phyloP scores from a whole-genome alignment of 306 rosid species.

The Canavalia ensiformis region DNA sequence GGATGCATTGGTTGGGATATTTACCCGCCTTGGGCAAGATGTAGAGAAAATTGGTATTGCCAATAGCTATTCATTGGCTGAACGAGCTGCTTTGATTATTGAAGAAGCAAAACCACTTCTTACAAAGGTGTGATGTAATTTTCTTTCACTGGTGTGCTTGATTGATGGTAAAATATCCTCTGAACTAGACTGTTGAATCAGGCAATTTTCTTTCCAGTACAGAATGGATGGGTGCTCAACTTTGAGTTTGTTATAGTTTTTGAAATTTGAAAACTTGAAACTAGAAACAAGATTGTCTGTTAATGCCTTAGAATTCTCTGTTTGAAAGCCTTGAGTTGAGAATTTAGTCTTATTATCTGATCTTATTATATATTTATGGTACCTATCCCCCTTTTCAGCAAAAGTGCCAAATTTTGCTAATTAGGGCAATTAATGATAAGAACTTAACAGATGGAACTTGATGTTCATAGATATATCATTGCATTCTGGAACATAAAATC shows the following conservation, averaged over 20 bases:
- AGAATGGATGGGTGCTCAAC: not conserved
- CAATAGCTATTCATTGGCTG: constrained; percentile 71
- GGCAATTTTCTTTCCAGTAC: constrained; percentile 16
- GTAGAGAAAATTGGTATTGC: constrained; percentile 91
- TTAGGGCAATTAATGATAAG: constrained; percentile 8
- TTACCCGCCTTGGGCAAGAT: constrained; percentile 93
- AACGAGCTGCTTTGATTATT: constrained; percentile 75
- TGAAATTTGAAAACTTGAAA: constrained; percentile 16
- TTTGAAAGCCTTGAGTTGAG: constrained; percentile 25
- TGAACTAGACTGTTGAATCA: constrained; percentile 21
- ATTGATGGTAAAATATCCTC: constrained; percentile 35
- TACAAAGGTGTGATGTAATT: constrained; percentile 78
- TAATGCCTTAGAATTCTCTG: constrained; percentile 24
- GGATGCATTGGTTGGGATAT: constrained; percentile 92
- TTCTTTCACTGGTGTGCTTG: constrained; percentile 47
- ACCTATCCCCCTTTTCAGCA: not conserved
- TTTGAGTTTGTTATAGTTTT: constrained; percentile 1
- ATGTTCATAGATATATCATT: not conserved
- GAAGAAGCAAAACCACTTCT: constrained; percentile 95
- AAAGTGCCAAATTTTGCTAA: constrained; percentile 24
- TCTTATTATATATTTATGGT: constrained; percentile 7
- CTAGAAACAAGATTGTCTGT: constrained; percentile 6
- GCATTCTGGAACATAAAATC: constrained; percentile 6
- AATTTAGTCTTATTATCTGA: not conserved
- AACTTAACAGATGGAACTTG: constrained; percentile 22